These are phyloP conservation scores for Chlamydomonas sp. DNA, from an alignment of 139 green algal genomes.

Conservation along the genomic window DNA sequence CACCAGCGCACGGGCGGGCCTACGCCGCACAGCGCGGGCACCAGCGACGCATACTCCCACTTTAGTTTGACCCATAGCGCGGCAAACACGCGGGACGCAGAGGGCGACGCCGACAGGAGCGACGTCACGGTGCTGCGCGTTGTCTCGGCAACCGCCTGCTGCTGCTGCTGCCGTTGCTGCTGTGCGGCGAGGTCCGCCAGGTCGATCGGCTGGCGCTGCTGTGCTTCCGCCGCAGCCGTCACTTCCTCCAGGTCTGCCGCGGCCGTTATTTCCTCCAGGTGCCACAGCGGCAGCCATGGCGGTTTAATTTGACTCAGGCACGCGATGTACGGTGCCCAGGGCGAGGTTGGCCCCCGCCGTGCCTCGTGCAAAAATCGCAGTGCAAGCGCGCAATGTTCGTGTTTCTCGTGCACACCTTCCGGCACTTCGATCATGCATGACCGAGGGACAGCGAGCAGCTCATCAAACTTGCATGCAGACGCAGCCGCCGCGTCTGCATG, in stretches of 20 bases:
- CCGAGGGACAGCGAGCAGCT: neutral
- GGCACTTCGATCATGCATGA: conserved; percentile 14
- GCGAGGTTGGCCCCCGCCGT: neutral
- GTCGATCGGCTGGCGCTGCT: neutral
- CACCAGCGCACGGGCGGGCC: neutral
- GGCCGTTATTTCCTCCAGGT: neutral
- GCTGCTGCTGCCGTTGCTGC: too few species aligned
- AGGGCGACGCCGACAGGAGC: conserved; percentile 1
- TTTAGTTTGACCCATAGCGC: neutral
- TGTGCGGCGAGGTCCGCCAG: too few species aligned
- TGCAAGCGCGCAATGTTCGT: conserved; percentile 1
- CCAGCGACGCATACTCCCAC: neutral
- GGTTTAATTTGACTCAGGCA: neutral
- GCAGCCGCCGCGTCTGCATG: neutral
- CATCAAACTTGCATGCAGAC: neutral
- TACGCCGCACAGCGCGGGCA: neutral
- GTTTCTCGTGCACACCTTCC: too few species aligned
- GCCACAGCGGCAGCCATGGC: neutral
- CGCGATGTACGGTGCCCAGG: conserved; percentile 5
- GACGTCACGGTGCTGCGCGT: neutral
- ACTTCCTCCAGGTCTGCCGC: neutral
- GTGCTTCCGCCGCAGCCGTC: neutral
- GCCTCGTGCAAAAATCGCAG: neutral
- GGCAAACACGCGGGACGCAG: neutral
- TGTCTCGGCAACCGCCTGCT: too few species aligned